Conservation (phyloP, 2,329 filamentous ascomycete species). For the Colletotrichum australisinense region DNA sequence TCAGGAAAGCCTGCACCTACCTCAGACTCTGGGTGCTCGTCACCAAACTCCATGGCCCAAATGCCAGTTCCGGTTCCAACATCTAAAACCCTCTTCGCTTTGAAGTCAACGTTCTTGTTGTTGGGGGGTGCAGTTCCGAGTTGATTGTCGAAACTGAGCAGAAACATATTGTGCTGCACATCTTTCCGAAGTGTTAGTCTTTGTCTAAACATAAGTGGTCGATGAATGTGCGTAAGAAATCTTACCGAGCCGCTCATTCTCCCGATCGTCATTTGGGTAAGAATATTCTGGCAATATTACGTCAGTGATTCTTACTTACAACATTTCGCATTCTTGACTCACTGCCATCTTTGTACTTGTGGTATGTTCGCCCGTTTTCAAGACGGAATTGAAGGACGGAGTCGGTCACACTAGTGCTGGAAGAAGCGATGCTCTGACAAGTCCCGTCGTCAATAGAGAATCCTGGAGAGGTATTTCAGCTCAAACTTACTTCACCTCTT, state of each 20-base stretch:
- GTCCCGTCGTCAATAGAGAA: no score
- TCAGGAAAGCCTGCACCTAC: no score
- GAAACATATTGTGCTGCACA: constrained; percentile 48
- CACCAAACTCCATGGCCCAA: constrained; percentile 57
- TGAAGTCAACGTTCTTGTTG: constrained; percentile 37
- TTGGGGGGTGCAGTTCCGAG: constrained; percentile 35
- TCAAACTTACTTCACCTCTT: no score
- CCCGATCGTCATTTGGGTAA: constrained; percentile 13
- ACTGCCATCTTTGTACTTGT: constrained; percentile 37
- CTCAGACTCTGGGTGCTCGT: constrained; percentile 43
- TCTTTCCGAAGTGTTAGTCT: constrained; percentile 35
- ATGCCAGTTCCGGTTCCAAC: constrained; percentile 60
- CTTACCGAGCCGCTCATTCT: constrained; percentile 16
- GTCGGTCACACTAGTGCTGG: not conserved
- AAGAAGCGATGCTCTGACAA: constrained; percentile 4
- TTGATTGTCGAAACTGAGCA: constrained; percentile 43
- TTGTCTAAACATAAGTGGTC: not conserved
- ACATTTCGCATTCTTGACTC: not conserved
- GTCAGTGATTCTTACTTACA: not conserved
- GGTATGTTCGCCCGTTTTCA: constrained; percentile 27
- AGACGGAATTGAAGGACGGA: not conserved
- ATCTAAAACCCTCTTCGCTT: constrained; percentile 51
- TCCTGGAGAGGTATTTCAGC: no score
- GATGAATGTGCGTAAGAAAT: no score
- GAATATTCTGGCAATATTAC: constrained; percentile 14